Conservation (phyloP, 306 rosid genomes). For the Luffa aegyptiaca region DNA sequence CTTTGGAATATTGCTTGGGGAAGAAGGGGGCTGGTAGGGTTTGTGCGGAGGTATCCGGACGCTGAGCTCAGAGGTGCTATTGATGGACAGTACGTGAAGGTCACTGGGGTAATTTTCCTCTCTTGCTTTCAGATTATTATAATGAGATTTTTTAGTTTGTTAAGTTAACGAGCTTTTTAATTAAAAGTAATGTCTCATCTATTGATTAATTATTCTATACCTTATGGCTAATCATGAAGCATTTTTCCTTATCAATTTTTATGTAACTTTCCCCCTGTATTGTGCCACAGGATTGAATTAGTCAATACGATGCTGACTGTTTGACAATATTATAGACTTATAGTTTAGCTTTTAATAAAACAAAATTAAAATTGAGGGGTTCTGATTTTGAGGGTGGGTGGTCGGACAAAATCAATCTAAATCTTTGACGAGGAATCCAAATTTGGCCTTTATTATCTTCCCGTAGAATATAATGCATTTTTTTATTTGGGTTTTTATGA, state of each 20-base stretch:
- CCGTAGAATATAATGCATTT: not conserved
- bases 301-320: conserved; percentile 11
- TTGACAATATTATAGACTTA: not conserved
- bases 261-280: not conserved
- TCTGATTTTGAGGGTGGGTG: conserved; percentile 1
- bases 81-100: conserved; percentile 96
- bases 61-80: conserved; percentile 89
- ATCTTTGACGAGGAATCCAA: conserved; percentile 1
- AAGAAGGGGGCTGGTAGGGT: conserved; percentile 60
- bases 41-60: conserved; percentile 68
- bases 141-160: not conserved
- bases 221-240: not conserved
- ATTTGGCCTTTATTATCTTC: not conserved
- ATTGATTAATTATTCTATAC: not conserved
- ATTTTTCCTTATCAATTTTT: not conserved
- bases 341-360: not conserved
- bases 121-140: not conserved
- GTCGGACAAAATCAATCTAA: conserved; percentile 2
- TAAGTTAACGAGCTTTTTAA: not conserved
- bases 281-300: not conserved
- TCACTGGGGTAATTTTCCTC: conserved; percentile 75
- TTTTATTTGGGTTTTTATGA: conserved; percentile 4
- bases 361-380: not conserved
- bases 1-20: conserved; percentile 68
- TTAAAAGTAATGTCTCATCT: not conserved